Base-by-base conservation (phyloP, 78 protist genomes). In the Anaeramoeba flamelloides region DNA sequence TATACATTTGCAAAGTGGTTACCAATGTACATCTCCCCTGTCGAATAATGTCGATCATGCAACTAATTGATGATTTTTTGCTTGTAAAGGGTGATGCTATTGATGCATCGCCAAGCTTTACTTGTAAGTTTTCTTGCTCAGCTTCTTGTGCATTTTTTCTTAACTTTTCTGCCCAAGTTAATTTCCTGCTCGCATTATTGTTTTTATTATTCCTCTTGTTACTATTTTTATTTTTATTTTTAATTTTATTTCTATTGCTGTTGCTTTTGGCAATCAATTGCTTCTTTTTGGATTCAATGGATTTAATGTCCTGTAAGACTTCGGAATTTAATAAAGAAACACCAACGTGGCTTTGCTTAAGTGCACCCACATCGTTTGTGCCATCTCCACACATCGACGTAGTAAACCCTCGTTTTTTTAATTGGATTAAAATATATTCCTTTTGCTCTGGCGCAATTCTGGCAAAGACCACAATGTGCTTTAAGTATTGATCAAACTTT, bases 301-400 rank as follows among this genome's bases (percentile, higher is more conserved):
- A n/a, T n/a, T n/a, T n/a, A n/a, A n/a, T n/a, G n/a, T n/a, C n/a
- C n/a, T n/a, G n/a, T n/a, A n/a, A n/a, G n/a, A n/a, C n/a, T 76
- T 83, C 87, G 2, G 83, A 74, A 53, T 53, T 53, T 38, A 88
- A 30, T 40, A 91, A 32, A 2, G 91, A 89, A 34, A 87, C 39
- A 32, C 99, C 99, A n/a, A 96, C 97, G 39, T 90, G 91, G 0
- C 99, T 94, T 65, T 89, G 94, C 89, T 95, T 95, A 38, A 98
- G 89, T 1, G 98, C 99, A 26, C 98, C 98, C n/a, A 96, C 99
- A 76, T 98, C 99, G 87, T 98, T 98, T 1, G 99, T 93, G 77
- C 99, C 99, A 81, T 98, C 99, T n/a, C 99, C 99, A 39, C 97
- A 93, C 99, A 98, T 97, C 82, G 94, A 89, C 8, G 94, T 86